Conservation (phyloP, 1,139 yeast genomes). For the Nakaseomyces nivariensis region DNA sequence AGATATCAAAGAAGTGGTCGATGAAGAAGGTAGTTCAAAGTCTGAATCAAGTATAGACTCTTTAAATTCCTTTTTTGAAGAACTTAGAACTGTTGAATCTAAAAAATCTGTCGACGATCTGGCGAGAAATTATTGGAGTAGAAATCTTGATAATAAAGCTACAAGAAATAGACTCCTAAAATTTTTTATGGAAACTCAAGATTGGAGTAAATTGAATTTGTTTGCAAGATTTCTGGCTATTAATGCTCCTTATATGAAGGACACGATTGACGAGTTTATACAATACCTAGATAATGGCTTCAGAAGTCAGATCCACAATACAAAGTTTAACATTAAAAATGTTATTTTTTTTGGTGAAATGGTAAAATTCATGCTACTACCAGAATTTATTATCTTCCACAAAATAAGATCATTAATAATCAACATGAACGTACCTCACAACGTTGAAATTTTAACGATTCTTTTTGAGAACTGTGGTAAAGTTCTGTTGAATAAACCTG, state of each 20-base stretch:
- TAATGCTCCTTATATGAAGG: constrained; percentile 40
- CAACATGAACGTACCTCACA: constrained; percentile 44
- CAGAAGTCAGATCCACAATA: constrained; percentile 47
- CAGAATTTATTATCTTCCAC: constrained; percentile 61
- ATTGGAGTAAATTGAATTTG: constrained; percentile 35
- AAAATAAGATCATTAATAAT: constrained; percentile 50
- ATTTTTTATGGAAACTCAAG: constrained; percentile 42
- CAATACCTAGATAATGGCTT: constrained; percentile 50
- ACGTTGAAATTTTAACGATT: constrained; percentile 54
- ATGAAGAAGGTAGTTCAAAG: constrained; percentile 3
- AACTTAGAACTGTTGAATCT: constrained; percentile 38
- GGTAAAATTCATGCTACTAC: constrained; percentile 68
- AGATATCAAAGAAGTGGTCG: constrained; percentile 21
- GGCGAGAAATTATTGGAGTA: constrained; percentile 45
- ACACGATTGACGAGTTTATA: constrained; percentile 47
- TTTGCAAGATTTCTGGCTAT: constrained; percentile 64
- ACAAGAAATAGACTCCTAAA: constrained; percentile 52
- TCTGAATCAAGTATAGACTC: constrained; percentile 29
- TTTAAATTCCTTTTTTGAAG: constrained; percentile 36
- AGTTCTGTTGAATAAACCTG: constrained; percentile 52
- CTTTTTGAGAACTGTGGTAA: constrained; percentile 71
- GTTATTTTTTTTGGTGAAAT: constrained; percentile 63
- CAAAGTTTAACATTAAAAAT: constrained; percentile 44
- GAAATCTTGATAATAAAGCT: constrained; percentile 58
- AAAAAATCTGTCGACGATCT: constrained; percentile 47